phyloP scores from a whole-genome alignment of 208 protist species.

The Trypanosoma grayi region DNA sequence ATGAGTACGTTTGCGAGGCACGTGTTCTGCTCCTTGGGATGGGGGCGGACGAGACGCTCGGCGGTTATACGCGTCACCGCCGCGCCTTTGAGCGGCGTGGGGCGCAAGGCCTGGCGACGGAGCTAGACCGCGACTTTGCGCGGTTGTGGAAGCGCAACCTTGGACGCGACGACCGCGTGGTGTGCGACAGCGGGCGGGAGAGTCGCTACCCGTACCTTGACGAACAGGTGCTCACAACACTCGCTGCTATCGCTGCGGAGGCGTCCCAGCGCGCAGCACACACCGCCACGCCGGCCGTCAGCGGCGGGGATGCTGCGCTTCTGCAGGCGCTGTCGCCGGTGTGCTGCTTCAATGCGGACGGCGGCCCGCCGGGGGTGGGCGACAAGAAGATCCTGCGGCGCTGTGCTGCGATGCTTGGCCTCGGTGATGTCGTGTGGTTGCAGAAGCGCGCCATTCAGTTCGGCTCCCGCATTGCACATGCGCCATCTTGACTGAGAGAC shows the following conservation, averaged over 20 bases:
- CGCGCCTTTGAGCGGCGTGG: constrained; percentile 71
- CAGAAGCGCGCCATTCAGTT: constrained; percentile 98
- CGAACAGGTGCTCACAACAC: constrained; percentile 81
- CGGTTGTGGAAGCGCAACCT: constrained; percentile 95
- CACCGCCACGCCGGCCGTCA: constrained; percentile 12
- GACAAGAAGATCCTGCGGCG: constrained; percentile 92
- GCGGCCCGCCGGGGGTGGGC: constrained; percentile 71
- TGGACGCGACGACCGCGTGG: constrained; percentile 93
- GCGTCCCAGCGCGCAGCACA: constrained; percentile 34
- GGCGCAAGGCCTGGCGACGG: constrained; percentile 50
- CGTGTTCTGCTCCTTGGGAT: constrained; percentile 93
- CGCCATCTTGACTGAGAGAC: constrained; percentile 9
- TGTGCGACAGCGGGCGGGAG: constrained; percentile 91
- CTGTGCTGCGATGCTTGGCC: constrained; percentile 79
- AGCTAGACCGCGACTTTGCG: constrained; percentile 89
- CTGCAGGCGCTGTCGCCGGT: constrained; percentile 51
- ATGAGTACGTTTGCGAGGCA: constrained; percentile 50
- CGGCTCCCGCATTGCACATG: constrained; percentile 93
- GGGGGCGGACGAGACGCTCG: constrained; percentile 96
- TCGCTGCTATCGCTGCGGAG: constrained; percentile 64
- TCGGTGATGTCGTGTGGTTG: constrained; percentile 65
- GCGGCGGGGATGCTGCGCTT: constrained; percentile 31
- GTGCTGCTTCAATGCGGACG: constrained; percentile 45
- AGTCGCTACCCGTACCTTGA: constrained; percentile 94
- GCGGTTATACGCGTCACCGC: constrained; percentile 94